These are phyloP conservation scores for Crotalaria pallida DNA, from an alignment of 306 rosid genomes.

Conservation along the genomic window DNA sequence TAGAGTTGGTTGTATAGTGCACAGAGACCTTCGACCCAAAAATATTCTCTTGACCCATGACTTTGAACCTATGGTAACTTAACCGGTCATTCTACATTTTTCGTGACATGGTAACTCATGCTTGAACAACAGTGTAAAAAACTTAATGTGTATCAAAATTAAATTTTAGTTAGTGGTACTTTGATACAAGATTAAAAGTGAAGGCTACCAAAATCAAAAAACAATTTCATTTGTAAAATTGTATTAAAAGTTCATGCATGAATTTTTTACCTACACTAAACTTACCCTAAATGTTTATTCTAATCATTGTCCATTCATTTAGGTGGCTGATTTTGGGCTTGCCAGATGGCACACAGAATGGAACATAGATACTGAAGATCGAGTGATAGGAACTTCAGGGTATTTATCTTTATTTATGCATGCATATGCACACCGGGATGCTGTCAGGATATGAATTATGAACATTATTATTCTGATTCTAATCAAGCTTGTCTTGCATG, in stretches of 20 bases:
- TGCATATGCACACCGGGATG: background rate
- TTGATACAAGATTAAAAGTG: background rate
- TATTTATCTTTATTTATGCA: constrained; percentile 15
- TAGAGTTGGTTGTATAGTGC: constrained; percentile 92
- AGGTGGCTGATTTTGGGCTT: constrained; percentile 96
- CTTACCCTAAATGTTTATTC: background rate
- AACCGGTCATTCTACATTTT: background rate
- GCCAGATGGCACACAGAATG: constrained; percentile 89
- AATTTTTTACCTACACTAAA: too few species aligned
- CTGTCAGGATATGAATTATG: background rate
- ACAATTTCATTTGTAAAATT: too few species aligned
- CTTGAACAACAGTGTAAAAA: background rate
- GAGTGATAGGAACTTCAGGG: constrained; percentile 70
- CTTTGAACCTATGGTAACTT: constrained; percentile 79
- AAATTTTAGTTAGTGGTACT: background rate
- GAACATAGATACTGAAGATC: constrained; percentile 54
- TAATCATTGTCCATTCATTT: constrained; percentile 9
- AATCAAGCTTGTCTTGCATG: constrained; percentile 21
- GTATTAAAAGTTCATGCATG: too few species aligned
- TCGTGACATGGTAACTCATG: too few species aligned
- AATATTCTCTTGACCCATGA: constrained; percentile 91
- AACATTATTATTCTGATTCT: constrained; percentile 3
- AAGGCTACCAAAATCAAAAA: too few species aligned
- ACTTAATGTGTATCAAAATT: background rate
- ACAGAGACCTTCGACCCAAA: constrained; percentile 81